Percentiles rank a stretch among this genome's conserved stretches.
Conservation (phyloP, 495 filamentous ascomycete genomes). For the Aspergillus funiculosus region DNA sequence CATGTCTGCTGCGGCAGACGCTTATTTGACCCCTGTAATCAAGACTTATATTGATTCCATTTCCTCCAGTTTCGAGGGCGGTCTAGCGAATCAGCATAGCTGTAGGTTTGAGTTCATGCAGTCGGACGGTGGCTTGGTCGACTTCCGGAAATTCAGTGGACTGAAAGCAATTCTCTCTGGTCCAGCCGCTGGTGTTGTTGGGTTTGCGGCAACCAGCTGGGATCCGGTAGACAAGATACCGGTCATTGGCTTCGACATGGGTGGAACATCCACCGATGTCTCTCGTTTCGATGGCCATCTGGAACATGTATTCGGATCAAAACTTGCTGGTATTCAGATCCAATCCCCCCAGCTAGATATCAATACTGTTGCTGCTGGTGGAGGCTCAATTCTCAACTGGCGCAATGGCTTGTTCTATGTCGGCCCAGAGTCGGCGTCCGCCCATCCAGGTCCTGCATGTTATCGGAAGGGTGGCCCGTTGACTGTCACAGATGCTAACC, state of each 20-base stretch:
- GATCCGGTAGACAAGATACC: constrained; percentile 80
- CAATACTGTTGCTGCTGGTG: constrained; percentile 93
- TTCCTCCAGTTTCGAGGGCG: constrained; percentile 54
- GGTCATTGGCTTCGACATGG: constrained; percentile 97
- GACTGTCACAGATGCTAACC: constrained; percentile 90
- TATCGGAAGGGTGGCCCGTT: constrained; percentile 91
- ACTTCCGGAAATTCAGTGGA: constrained; percentile 53
- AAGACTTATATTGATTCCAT: constrained; percentile 90
- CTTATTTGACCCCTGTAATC: constrained; percentile 92
- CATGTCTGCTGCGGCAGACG: constrained; percentile 90
- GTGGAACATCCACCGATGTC: constrained; percentile 91
- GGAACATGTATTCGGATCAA: constrained; percentile 97
- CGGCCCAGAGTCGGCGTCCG: constrained; percentile 87
- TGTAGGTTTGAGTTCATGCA: constrained; percentile 52
- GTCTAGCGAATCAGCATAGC: constrained; percentile 42
- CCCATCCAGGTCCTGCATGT: constrained; percentile 89
- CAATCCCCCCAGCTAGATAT: constrained; percentile 96
- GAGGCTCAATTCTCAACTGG: constrained; percentile 84
- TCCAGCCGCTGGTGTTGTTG: constrained; percentile 70
- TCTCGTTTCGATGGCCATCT: constrained; percentile 89
- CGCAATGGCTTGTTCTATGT: constrained; percentile 94
- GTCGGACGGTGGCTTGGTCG: constrained; percentile 51
- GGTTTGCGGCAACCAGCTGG: constrained; percentile 90
- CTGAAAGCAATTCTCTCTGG: constrained; percentile 55
- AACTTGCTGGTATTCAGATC: constrained; percentile 90